Base-by-base conservation (phyloP, 169 alveolate genomes). In the Miamiensis avidus region DNA sequence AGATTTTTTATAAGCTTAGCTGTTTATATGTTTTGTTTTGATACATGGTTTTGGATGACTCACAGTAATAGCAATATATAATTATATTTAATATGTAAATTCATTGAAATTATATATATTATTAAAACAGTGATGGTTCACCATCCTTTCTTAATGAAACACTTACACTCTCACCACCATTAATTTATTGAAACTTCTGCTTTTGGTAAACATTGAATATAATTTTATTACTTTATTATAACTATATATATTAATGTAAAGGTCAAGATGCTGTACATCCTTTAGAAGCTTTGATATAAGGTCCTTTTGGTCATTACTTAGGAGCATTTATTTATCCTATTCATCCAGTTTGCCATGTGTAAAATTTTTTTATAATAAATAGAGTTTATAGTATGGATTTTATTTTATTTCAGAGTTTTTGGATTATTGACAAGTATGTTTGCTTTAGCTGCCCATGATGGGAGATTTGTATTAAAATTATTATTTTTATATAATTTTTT, bases 261-360 rank as follows among this genome's bases (percentile, higher is more conserved):
- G n/a, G 84, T 1, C 69, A 85, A 85, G 89, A 85, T 85, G 89
- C 89, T 11, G 89, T 85, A 15, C 89, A 85, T 72, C 89, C 89
- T 31, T 31, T 85, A 16, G 89, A 85, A 73, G 89, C 89, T 0
- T 77, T 85, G 0, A 65, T 85, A 32, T 34, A 85, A 72, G 89
- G 89, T 25, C 89, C 89, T 32, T 73, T 85, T 31, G 89, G 89
- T 1, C 89, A 85, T 72, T 85, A 77, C 89, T 65, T 85, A 73
- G 79, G 82, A 31, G 29, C 79, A n/a, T 76, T 85, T 4, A 33
- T 85, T 72, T 85, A 85, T 33, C 89, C 89, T 20, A 85, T 85
- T 34, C 89, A 74, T 25, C 89, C 89, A 0, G 89, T 85, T 25
- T 78, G 85, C 78, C 89, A 85, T 73, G 78, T 75, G 84, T 84